phyloP scores from a whole-genome alignment of 2,329 filamentous ascomycete species.

The Laburnicola sp. region DNA sequence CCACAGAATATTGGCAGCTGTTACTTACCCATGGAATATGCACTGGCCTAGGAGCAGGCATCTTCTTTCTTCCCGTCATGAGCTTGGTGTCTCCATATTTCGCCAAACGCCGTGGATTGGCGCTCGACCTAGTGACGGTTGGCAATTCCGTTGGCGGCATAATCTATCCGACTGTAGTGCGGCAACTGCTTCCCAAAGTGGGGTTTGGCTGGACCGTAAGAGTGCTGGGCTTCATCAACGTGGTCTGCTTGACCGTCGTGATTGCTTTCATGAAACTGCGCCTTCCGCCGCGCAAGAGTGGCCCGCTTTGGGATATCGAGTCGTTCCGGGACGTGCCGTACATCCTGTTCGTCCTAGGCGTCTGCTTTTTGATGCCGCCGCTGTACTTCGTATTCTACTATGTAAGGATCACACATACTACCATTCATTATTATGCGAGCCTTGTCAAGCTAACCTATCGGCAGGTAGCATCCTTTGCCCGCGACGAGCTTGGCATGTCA shows the following conservation, averaged over 20 bases:
- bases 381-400: constrained; percentile 60
- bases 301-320: constrained; percentile 58
- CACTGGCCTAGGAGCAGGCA: constrained; percentile 36
- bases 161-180: constrained; percentile 60
- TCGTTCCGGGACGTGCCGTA: constrained; percentile 63
- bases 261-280: constrained; percentile 51
- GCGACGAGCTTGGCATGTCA: constrained; percentile 49
- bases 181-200: constrained; percentile 53
- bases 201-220: constrained; percentile 39
- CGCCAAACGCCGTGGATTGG: constrained; percentile 57
- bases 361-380: constrained; percentile 54
- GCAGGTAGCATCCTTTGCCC: constrained; percentile 45
- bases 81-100: constrained; percentile 59
- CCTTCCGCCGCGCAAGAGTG: constrained; percentile 54
- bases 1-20: constrained; percentile 54
- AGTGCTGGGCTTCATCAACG: constrained; percentile 52
- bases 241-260: constrained; percentile 39
- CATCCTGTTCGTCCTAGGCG: constrained; percentile 51
- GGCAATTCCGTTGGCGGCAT: constrained; percentile 65
- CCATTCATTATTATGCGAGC: background rate
- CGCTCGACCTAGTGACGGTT: constrained; percentile 61
- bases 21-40: constrained; percentile 39
- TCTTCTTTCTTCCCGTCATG: constrained; percentile 39
- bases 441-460: background rate
- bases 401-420: background rate